Evolutionary conservation across 345 rosid species (phyloP), one percentile per base, ranked within the genome.

Genomic region (Acer yangbiense): DNA sequence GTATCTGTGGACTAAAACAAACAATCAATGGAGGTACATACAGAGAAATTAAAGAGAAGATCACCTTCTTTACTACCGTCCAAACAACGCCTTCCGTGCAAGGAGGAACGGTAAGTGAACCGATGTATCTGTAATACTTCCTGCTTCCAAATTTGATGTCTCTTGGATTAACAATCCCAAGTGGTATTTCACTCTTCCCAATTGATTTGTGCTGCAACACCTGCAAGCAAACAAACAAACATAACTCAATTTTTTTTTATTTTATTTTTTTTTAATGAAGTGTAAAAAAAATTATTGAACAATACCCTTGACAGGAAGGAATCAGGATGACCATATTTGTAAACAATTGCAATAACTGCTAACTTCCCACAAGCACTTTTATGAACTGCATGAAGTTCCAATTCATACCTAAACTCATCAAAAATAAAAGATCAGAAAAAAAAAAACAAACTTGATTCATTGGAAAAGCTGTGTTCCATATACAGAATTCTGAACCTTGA

Each of bases 361-460:
- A 57, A 29, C 64, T 69, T 63, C 20, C 85, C 83, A 2, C 32
- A 0, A 29, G 86, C 69, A 80, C 82, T 87, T 29, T 0, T 0
- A 73, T 92, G 97, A 85, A 94, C 88, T 8, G 85, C 54, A 78
- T 94, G 97, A 71, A 92, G 87, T 85, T 94, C 98, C 82, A 89
- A 0, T 1, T 71, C 82, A 7, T 83, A 85, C 29, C 95, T 92
- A 62, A 23, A 72, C 25, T 25, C 17, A 21, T 5, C 2, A 2
- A 3, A 3, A 2, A 16, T 27, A 43, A 65, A 55, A 44, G 23
- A 11, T 17, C 9, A 65, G 13, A 10, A 9, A 8, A 9, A 16
- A 23, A 10, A 9, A 0, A 9, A 32, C 11, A 9, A 9, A 20
- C 11, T 62, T 62, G 65, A 62, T 62, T 9, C 32, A 16, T 52